Base-by-base conservation (phyloP, 345 rosid species). In the Citrus sp. region DNA sequence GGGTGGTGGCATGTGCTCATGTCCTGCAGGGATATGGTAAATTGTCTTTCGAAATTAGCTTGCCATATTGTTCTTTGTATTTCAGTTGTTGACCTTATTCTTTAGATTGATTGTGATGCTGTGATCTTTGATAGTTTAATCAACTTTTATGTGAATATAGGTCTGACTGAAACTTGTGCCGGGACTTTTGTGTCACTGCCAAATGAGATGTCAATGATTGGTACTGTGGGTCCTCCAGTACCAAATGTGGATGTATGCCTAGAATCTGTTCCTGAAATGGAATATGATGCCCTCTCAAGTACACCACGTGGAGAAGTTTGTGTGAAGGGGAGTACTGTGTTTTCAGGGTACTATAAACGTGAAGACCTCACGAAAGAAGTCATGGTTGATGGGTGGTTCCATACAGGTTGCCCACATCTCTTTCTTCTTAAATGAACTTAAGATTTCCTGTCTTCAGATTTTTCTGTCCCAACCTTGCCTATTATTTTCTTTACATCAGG, bases 21-120 rank as follows among this genome's bases (percentile, higher is more conserved):
- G 95, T 96, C 82, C 88, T 94, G 24, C 99, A 96, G 87, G 99
- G 99, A 94, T 96, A 96, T 78, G 99, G 99, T 95, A 87, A 56
- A 60, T 70, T 54, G 14, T 82, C 83, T 60, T 61, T 62, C 51
- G 27, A 63, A 65, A 56, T 67, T 67, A 12, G 55, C 65, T 60
- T 64, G 35, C 49, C 80, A 22, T 35, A 28, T 51, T 9, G 59
- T 22, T 58, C 27, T 9, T 6, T 59, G 24, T 67, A 25, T 74
- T 42, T 16, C 27, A 56, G 32, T 58, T 77, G 56, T 38, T 28
- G 8, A 34, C 9, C 62, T 38, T 58, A 34, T 49, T 30, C 35
- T 56, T 63, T 21, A 7, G 10, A 1, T 65, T 79, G 35, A 10
- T 9, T 24, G 16, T 55, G 61, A 27, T 79, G 19, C 46, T 78